Conservation (phyloP, 257 asterid species). For the Plantago major region DNA sequence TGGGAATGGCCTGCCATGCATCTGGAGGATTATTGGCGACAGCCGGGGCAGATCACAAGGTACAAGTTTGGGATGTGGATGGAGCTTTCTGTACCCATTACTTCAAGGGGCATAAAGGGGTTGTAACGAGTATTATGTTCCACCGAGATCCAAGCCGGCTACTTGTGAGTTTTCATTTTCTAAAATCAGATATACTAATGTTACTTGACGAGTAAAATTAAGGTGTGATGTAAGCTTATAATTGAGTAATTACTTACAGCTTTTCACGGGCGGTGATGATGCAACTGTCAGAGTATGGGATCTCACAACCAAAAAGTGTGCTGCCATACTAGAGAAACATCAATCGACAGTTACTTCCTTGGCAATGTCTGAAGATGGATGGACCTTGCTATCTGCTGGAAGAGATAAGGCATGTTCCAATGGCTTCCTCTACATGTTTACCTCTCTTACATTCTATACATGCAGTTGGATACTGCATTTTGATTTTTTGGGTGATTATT, state of each 20-base stretch:
- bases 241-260: slow-evolving; percentile 38
- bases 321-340: slow-evolving; percentile 71
- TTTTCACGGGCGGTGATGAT: slow-evolving; percentile 87
- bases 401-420: slow-evolving; percentile 70
- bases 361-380: slow-evolving; percentile 83
- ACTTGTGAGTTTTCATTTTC: slow-evolving; percentile 47
- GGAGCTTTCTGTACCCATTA: slow-evolving; percentile 94
- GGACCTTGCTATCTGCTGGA: slow-evolving; percentile 87
- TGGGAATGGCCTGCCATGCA: slow-evolving; percentile 91
- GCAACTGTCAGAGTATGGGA: slow-evolving; percentile 74
- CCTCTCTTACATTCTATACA: background rate
- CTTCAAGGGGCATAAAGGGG: slow-evolving; percentile 96
- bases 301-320: slow-evolving; percentile 71
- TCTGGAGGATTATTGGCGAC: slow-evolving; percentile 96
- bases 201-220: background rate
- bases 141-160: slow-evolving; percentile 75
- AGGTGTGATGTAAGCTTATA: background rate
- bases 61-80: slow-evolving; percentile 93
- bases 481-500: slow-evolving; percentile 7
- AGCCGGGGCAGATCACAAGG: slow-evolving; percentile 95
- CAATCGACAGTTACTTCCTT: slow-evolving; percentile 85
- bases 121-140: slow-evolving; percentile 72
- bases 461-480: slow-evolving; percentile 3
- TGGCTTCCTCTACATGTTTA: background rate
- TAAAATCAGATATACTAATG: background rate